Percentiles rank a stretch among this genome's conserved stretches.
Evolutionary conservation across 805 yeast genomes (phyloP).

Genomic region (Zygoascus ofunaensis): DNA sequence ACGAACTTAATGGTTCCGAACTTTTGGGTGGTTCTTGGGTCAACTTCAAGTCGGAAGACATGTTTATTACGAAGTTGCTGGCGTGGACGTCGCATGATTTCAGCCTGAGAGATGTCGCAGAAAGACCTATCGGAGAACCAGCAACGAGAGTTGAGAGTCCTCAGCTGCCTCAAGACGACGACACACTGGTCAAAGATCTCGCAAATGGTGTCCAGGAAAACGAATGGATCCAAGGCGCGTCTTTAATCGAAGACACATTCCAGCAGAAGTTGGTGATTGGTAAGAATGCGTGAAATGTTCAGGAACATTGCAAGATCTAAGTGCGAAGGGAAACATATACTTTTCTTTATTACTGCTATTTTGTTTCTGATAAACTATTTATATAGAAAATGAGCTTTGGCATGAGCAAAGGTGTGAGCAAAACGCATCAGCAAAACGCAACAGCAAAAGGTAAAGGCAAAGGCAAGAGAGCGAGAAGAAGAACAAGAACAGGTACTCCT

Average conservation of each 20-base stretch:
- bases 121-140: background rate
- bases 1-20: background rate
- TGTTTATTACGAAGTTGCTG: background rate
- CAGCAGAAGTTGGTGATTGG: background rate
- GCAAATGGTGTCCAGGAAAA: conserved; percentile 16
- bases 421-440: too few species aligned
- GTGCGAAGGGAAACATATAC: too few species aligned
- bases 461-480: too few species aligned
- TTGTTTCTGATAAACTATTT: too few species aligned
- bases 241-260: conserved; percentile 14
- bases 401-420: too few species aligned
- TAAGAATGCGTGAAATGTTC: too few species aligned
- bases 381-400: too few species aligned
- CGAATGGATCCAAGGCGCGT: conserved; percentile 13
- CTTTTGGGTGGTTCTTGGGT: conserved; percentile 3
- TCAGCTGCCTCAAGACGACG: conserved; percentile 15
- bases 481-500: too few species aligned
- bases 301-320: too few species aligned
- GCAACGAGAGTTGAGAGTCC: conserved; percentile 11
- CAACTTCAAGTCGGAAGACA: background rate
- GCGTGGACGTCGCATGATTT: conserved; percentile 6
- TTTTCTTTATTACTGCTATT: too few species aligned
- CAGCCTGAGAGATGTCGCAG: background rate
- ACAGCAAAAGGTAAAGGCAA: too few species aligned
- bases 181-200: conserved; percentile 14